Evolutionary conservation across 345 rosid species (phyloP).

Genomic region (Cochlearia excelsa): DNA sequence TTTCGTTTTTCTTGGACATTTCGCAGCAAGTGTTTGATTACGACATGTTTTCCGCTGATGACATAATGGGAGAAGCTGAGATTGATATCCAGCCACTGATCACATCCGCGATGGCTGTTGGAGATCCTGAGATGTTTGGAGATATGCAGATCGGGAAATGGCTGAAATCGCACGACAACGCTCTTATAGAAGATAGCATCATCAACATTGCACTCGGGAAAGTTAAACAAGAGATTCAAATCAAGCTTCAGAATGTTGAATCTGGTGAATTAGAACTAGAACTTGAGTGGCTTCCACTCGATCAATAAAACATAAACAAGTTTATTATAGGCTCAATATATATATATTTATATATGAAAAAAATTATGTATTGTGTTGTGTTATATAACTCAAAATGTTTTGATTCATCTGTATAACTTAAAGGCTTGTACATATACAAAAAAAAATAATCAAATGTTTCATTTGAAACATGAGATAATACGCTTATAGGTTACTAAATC

Average conservation of each 20-base stretch:
- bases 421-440: background rate
- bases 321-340: constrained; percentile 18
- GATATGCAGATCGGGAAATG: constrained; percentile 46
- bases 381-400: constrained; percentile 7
- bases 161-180: constrained; percentile 82
- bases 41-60: constrained; percentile 77
- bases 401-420: background rate
- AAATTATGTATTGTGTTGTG: too few species aligned
- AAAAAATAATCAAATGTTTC: background rate
- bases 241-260: constrained; percentile 96
- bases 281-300: constrained; percentile 78
- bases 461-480: constrained; percentile 51
- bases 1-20: background rate
- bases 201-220: constrained; percentile 86
- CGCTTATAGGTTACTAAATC: constrained; percentile 52
- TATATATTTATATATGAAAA: background rate
- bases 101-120: constrained; percentile 87
- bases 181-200: constrained; percentile 77
- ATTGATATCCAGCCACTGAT: constrained; percentile 85
- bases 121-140: constrained; percentile 76
- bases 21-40: constrained; percentile 82
- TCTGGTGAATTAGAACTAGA: constrained; percentile 77
- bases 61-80: constrained; percentile 42
- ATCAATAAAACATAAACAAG: constrained; percentile 43
- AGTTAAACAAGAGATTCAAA: constrained; percentile 66